Evolutionary conservation across 768 basidiomycete species (phyloP), one percentile per base, ranked within the genome.

Genomic region (Baorangia bicolor): DNA sequence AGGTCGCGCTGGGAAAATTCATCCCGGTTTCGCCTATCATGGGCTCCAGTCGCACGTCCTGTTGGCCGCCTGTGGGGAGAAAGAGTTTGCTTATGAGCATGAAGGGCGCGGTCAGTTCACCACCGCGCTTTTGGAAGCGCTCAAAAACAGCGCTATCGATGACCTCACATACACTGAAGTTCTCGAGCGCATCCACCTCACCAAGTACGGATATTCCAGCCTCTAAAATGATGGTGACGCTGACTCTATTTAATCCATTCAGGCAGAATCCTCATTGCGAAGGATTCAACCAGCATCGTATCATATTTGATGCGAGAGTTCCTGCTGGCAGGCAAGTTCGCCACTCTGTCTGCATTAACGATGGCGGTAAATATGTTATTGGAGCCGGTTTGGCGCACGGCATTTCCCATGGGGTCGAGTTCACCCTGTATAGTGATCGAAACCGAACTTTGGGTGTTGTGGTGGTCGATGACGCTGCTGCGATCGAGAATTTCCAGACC

Each of bases 41-140:
- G 70, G 68, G 37, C 64, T 71, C 37, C 65, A 61, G 2, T 77
- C 77, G 0, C 76, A 78, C 57, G 69, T 80, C 21, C 69, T 80
- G 3, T 63, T 78, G 16, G 77, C 78, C 4, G 77, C 78, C 2
- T 79, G 78, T 51, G 67, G 74, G 2, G 61, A 69, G 6, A 64
- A 71, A 2, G 70, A 78, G 43, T 39, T 58, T 0, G 77, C 78
- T 3, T 58, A 54, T 16, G 71, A 73, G 51, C 13, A 46, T 25
- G 18, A 55, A 2, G 62, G 59, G 0, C 60, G 49, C 2, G 71
- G 71, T 8, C 57, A 49, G 12, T 73, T 73, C 52, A 72, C 70
- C 0, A 30, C 38, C 7, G 63, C 58, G 9, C 57, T 73, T 23
- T 49, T 72, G 37, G 9, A 38, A 31, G n/a, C 49, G 35, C 55